Evolutionary conservation across 164 flowering plant genomes (phyloP), one percentile per base, ranked within the genome.

Genomic region (Chimonanthus praecox): DNA sequence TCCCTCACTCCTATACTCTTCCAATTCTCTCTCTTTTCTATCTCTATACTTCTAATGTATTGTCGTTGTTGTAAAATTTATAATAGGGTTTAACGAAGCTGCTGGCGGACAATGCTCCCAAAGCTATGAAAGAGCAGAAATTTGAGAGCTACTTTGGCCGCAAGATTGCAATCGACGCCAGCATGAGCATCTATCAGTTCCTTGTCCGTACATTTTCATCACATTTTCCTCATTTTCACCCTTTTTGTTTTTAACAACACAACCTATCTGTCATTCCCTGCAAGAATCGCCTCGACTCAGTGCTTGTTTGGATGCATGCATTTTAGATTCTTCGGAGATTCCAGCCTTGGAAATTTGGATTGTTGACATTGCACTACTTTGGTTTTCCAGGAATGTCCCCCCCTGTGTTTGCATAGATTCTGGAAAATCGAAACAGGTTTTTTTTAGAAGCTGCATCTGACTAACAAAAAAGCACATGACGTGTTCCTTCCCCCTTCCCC

Each of bases 181-280:
- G 98, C 88, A 91, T 94, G 97, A 90, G 99, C 88, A 94, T 96
- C 58, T 96, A 96, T 77, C 98, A 96, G 84, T 96, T 96, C 81
- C 94, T 94, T 48, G 98, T 94, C 4, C 21, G 85, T 81, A 18
- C 49, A 47, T n/a, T n/a, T 20, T 43, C 48, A 43, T 46, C 63
- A 4, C 0, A 3, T 69, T 49, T 0, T 69, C 18, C 9, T 0
- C 7, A 15, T 7, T 21, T 9, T 69, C 3, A 33, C 11, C 11
- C 7, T 7, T 46, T 71, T 33, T 51, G 18, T 71, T 33, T 33
- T 33, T 33, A 33, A 33, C 33, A 33, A 33, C 33, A 33, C 33
- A 33, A 33, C 2, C 33, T 33, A 33, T 33, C 33, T 33, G 0
- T 33, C 33, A 33, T 33, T 33, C 33, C 1, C 33, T 33, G 33